A percentile compares a stretch with the other conserved stretches of the same genome.
Conservation (phyloP, 345 rosid genomes). For the Dovyalis caffra region DNA sequence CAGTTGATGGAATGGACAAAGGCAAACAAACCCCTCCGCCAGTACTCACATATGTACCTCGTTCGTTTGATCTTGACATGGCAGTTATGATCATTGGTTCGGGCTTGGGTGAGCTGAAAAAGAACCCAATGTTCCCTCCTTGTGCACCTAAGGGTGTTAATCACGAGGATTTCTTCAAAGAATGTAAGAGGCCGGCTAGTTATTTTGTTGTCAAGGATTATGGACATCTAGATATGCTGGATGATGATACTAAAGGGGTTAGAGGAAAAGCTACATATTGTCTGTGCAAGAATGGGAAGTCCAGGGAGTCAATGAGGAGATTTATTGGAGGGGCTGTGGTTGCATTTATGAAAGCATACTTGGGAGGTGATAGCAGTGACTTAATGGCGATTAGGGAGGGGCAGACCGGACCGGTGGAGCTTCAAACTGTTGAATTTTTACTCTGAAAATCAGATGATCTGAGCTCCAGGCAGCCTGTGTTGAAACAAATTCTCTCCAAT, state of each 20-base stretch:
- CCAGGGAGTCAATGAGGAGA: conserved; percentile 76
- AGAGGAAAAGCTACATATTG: conserved; percentile 58
- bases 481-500: not conserved
- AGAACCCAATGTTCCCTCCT: conserved; percentile 55
- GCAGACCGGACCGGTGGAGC: conserved; percentile 51
- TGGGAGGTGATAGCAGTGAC: conserved; percentile 48
- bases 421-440: conserved; percentile 40
- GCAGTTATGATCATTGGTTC: conserved; percentile 70
- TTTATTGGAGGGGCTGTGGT: conserved; percentile 67
- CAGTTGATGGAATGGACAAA: conserved; percentile 71
- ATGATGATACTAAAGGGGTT: conserved; percentile 68
- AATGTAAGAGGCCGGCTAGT: conserved; percentile 66
- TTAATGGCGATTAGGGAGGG: conserved; percentile 55
- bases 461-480: too few relatives aligned
- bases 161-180: conserved; percentile 62
- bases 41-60: conserved; percentile 57
- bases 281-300: conserved; percentile 69
- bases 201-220: conserved; percentile 65
- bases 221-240: conserved; percentile 85
- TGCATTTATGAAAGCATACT: conserved; percentile 61
- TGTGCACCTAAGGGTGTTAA: conserved; percentile 81
- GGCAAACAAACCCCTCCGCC: conserved; percentile 79
- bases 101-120: conserved; percentile 58
- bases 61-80: conserved; percentile 63
- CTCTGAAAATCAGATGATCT: conserved; percentile 15